Evolutionary conservation across 768 basidiomycete species (phyloP).

Genomic region (Lentinula guzmanii): DNA sequence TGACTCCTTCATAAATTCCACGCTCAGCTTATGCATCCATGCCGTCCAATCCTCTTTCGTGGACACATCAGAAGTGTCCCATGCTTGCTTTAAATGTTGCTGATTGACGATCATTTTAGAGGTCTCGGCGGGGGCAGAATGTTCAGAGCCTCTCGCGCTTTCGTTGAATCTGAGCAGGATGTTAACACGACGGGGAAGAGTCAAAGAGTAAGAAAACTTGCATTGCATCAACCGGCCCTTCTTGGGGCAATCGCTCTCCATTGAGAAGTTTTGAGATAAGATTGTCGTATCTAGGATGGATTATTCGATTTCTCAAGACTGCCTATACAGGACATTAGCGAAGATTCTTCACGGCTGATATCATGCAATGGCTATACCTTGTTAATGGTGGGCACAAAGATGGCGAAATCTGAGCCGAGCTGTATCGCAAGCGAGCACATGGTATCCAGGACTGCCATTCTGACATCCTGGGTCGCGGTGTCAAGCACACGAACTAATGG

Average conservation of each 20-base stretch:
- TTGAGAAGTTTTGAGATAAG: constrained; percentile 85
- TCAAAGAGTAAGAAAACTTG: constrained; percentile 24
- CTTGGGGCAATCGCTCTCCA: constrained; percentile 88
- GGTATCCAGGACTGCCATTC: constrained; percentile 86
- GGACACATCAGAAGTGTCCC: constrained; percentile 77
- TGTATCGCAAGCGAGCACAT: constrained; percentile 89
- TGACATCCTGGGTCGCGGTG: constrained; percentile 67
- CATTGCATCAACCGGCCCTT: constrained; percentile 67
- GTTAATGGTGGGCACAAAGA: constrained; percentile 95
- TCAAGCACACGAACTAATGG: constrained; percentile 87
- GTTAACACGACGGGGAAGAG: constrained; percentile 4
- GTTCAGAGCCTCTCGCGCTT: constrained; percentile 58
- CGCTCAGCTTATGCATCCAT: constrained; percentile 90
- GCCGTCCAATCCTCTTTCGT: constrained; percentile 89
- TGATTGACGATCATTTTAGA: constrained; percentile 93
- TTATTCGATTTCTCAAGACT: constrained; percentile 67
- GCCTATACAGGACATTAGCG: constrained; percentile 40
- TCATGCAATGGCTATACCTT: constrained; percentile 46
- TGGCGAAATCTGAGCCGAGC: constrained; percentile 93
- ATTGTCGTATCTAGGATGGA: constrained; percentile 80
- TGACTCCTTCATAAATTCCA: constrained; percentile 97
- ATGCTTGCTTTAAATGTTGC: constrained; percentile 93
- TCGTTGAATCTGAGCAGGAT: constrained; percentile 40
- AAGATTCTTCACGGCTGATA: background rate
- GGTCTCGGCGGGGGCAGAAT: constrained; percentile 79